These are phyloP conservation scores for Phytophthora palmivora DNA, from an alignment of 352 stramenopile species.

Conservation along the genomic window DNA sequence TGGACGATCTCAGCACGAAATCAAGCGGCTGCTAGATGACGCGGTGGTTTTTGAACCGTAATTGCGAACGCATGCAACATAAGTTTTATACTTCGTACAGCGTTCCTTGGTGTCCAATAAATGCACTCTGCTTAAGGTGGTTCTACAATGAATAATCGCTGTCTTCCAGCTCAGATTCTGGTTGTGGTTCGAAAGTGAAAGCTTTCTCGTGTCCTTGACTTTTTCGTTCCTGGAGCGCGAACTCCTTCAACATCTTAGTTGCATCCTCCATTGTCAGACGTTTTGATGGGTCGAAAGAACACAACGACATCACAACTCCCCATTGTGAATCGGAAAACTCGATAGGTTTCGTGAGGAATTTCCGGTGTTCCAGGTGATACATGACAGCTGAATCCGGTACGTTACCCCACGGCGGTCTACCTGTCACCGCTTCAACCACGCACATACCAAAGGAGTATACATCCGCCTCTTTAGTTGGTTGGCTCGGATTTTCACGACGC, in stretches of 20 bases:
- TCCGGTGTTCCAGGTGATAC: not conserved
- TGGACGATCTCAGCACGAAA: constrained; percentile 54
- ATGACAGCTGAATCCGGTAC: constrained; percentile 8
- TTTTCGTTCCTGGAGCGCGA: constrained; percentile 8
- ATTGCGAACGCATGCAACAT: not conserved
- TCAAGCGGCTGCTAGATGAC: constrained; percentile 60
- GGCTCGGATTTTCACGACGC: not conserved
- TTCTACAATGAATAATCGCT: not conserved
- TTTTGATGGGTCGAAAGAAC: constrained; percentile 14
- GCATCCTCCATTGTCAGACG: constrained; percentile 5
- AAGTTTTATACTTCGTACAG: no score
- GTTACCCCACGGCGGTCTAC: constrained; percentile 1
- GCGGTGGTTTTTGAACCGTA: constrained; percentile 78
- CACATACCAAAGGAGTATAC: constrained; percentile 19
- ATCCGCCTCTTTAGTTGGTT: constrained; percentile 5
- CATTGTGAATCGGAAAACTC: constrained; percentile 17
- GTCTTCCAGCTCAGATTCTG: constrained; percentile 8
- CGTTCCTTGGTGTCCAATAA: not conserved
- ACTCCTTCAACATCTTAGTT: not conserved
- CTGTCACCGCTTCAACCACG: constrained; percentile 10
- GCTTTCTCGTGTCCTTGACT: not conserved
- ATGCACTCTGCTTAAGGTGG: not conserved
- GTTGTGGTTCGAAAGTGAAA: constrained; percentile 1
- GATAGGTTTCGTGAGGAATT: constrained; percentile 2
- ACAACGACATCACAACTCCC: constrained; percentile 21